A percentile compares a stretch with the other conserved stretches of the same genome.
Evolutionary conservation across 2,329 filamentous ascomycete species (phyloP).

Genomic region (Exophiala viscosa): DNA sequence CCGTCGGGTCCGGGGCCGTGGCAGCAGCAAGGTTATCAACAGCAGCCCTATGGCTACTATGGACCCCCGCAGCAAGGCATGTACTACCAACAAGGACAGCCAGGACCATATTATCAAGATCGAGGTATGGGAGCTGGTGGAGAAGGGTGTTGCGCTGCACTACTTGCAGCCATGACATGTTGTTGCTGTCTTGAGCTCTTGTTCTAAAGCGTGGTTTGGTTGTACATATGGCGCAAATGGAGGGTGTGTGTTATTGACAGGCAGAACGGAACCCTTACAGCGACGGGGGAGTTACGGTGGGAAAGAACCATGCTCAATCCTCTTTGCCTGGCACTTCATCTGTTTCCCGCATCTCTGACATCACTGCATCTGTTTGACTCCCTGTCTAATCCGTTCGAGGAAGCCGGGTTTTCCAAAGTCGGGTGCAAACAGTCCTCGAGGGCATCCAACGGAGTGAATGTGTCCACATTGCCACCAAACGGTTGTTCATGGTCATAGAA

Average conservation of each 20-base stretch:
- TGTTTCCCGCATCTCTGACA: too few relatives aligned
- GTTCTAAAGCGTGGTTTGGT: constrained; percentile 35
- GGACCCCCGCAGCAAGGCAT: constrained; percentile 28
- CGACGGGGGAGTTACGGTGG: background rate
- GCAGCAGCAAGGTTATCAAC: constrained; percentile 8
- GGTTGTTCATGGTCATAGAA: too few relatives aligned
- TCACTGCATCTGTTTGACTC: too few relatives aligned
- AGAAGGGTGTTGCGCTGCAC: constrained; percentile 41
- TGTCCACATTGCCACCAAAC: too few relatives aligned
- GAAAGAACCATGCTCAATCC: too few relatives aligned
- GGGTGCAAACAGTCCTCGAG: too few relatives aligned
- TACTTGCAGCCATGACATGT: constrained; percentile 46
- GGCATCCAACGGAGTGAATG: too few relatives aligned
- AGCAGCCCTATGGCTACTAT: constrained; percentile 19
- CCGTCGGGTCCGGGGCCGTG: constrained; percentile 7
- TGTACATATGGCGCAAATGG: background rate
- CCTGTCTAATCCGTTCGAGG: too few relatives aligned
- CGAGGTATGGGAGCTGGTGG: constrained; percentile 33
- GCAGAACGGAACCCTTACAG: background rate
- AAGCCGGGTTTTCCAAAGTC: too few relatives aligned
- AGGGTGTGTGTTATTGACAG: background rate
- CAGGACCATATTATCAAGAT: constrained; percentile 35
- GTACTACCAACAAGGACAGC: constrained; percentile 32
- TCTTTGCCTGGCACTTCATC: too few relatives aligned
- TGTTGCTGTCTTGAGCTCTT: constrained; percentile 53